A percentile compares a stretch with the other conserved stretches of the same genome.
phyloP scores from a whole-genome alignment of 352 stramenopile species.

The Globisporangium nagaii region DNA sequence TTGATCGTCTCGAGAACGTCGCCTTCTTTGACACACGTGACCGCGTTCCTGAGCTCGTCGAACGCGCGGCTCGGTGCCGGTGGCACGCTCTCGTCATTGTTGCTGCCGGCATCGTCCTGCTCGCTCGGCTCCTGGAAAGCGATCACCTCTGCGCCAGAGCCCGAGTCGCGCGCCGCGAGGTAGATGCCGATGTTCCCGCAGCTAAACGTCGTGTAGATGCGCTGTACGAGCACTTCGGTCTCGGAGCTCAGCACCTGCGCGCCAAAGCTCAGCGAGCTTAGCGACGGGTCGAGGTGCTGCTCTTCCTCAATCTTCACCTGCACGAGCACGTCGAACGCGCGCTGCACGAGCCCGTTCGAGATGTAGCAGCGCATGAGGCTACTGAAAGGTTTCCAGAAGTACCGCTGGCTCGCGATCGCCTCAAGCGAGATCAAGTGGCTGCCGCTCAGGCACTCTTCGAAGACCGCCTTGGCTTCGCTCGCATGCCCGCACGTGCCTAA shows the following conservation, averaged over 20 bases:
- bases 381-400: slow-evolving; percentile 41
- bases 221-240: slow-evolving; percentile 30
- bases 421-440: slow-evolving; percentile 22
- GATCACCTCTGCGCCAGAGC: slow-evolving; percentile 22
- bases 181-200: slow-evolving; percentile 37
- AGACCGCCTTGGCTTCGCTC: slow-evolving; percentile 41
- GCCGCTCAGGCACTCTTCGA: slow-evolving; percentile 35
- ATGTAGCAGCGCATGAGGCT: slow-evolving; percentile 35
- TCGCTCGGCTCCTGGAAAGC: slow-evolving; percentile 3
- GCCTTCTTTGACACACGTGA: slow-evolving; percentile 6
- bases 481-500: slow-evolving; percentile 28
- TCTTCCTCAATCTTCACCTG: slow-evolving; percentile 39
- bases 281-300: slow-evolving; percentile 27
- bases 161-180: slow-evolving; percentile 16
- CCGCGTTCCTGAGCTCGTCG: neutral
- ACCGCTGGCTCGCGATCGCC: slow-evolving; percentile 15
- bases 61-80: neutral
- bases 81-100: slow-evolving; percentile 9
- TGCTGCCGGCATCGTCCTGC: slow-evolving; percentile 1
- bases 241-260: slow-evolving; percentile 26
- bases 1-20: slow-evolving; percentile 48
- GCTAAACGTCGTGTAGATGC: slow-evolving; percentile 40
- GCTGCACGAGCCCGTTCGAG: slow-evolving; percentile 33
- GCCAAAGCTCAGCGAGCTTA: slow-evolving; percentile 23
- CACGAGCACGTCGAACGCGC: slow-evolving; percentile 37